Conservation (phyloP, 1,284 basidiomycete genomes). For the Moesziomyces sp. region DNA sequence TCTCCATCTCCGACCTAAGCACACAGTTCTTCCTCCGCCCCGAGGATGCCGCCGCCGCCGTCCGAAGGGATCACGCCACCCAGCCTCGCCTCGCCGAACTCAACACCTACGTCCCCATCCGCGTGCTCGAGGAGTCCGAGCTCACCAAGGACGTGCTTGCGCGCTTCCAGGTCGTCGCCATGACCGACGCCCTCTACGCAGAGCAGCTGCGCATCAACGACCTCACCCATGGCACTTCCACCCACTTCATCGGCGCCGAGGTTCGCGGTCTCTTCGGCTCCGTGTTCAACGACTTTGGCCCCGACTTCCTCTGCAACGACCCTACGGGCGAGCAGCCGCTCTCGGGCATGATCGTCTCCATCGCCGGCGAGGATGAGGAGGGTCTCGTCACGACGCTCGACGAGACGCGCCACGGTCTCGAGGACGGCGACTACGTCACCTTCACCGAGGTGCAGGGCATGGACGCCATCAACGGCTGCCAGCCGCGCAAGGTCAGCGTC, state of each 20-base stretch:
- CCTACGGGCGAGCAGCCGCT: slow-evolving; percentile 93
- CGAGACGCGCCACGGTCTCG: slow-evolving; percentile 95
- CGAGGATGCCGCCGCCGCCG: slow-evolving; percentile 79
- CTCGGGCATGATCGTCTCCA: slow-evolving; percentile 91
- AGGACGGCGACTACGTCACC: slow-evolving; percentile 97
- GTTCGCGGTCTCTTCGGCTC: slow-evolving; percentile 95
- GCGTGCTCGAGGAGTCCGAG: slow-evolving; percentile 70
- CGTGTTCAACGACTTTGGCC: slow-evolving; percentile 95
- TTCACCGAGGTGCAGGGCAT: slow-evolving; percentile 98
- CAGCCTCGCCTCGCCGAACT: slow-evolving; percentile 91
- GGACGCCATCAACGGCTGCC: slow-evolving; percentile 87
- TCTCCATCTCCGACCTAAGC: slow-evolving; percentile 86
- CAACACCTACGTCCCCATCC: slow-evolving; percentile 95
- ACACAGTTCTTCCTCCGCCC: slow-evolving; percentile 95
- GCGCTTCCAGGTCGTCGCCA: slow-evolving; percentile 77
- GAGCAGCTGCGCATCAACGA: slow-evolving; percentile 96
- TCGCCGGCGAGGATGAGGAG: slow-evolving; percentile 72
- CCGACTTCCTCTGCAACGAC: slow-evolving; percentile 93
- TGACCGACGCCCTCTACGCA: slow-evolving; percentile 80
- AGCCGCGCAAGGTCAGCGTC: slow-evolving; percentile 89
- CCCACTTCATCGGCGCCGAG: slow-evolving; percentile 92
- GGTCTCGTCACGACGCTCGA: slow-evolving; percentile 95
- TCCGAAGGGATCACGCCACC: slow-evolving; percentile 81
- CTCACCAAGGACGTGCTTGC: slow-evolving; percentile 54
- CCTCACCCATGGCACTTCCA: slow-evolving; percentile 73